Evolutionary conservation across 2,329 filamentous ascomycete species (phyloP).

Genomic region (Botrytis hyacinthi): DNA sequence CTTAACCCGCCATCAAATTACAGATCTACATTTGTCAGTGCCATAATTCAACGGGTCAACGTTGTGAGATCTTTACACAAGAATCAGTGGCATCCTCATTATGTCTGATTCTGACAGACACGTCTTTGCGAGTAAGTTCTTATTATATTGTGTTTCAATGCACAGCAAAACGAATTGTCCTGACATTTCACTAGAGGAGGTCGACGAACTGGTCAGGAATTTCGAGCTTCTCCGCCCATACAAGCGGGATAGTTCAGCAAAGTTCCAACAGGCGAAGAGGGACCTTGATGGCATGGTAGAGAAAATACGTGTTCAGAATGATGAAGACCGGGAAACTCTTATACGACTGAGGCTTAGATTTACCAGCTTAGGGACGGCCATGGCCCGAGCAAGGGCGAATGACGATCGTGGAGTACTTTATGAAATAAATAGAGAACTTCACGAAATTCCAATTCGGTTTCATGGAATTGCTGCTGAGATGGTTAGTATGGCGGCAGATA

Average conservation of each 20-base stretch:
- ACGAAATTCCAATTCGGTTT: fast-evolving
- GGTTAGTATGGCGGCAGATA: fast-evolving
- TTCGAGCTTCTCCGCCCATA: background rate
- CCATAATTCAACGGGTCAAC: background rate
- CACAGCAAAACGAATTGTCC: background rate
- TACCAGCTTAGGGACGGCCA: background rate
- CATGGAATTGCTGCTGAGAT: fast-evolving
- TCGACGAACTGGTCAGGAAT: background rate
- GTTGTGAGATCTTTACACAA: background rate
- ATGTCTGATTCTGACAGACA: background rate
- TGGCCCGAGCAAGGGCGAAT: fast-evolving
- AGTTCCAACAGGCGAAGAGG: background rate
- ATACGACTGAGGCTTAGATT: background rate
- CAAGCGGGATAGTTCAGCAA: no score
- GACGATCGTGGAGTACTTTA: fast-evolving
- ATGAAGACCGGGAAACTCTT: background rate
- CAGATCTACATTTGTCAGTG: background rate
- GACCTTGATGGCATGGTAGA: background rate
- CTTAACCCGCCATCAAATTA: background rate
- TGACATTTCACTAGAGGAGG: background rate
- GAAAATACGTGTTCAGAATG: fast-evolving
- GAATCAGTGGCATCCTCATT: background rate
- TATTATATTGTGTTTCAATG: fast-evolving
- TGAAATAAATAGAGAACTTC: fast-evolving
- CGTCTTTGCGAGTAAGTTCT: background rate